Evolutionary conservation across 2,329 filamentous ascomycete species (phyloP), one percentile per base, ranked within the genome.

Genomic region (Trichoderma koningii): DNA sequence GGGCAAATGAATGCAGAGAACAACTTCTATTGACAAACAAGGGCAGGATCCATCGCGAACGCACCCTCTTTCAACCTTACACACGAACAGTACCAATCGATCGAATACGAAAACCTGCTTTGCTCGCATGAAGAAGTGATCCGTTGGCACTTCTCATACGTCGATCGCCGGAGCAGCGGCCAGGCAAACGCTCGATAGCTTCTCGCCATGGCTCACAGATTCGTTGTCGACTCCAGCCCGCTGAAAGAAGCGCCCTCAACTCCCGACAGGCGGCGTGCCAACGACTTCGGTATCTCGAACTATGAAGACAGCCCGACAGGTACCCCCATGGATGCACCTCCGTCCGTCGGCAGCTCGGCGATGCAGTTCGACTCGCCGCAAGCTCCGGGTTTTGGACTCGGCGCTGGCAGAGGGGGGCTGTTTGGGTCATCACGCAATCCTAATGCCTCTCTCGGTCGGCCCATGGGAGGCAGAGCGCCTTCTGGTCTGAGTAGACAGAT

Each of bases 331-430:
- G 83, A 80, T 0, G 80, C 80, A 30, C 82, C 83, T 10, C 81
- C 80, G 0, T 83, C 84, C 34, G 74, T 86, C 44, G 81, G 83
- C 64, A 85, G 83, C 74, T 85, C 84, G 44, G 79, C 85, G 61
- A 76, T 83, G 75, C 79, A 78, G 50, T 75, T 76, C 70, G 74
- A 75, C 44, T 74, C 74, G 41, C 74, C 75, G 19, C 81, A 79
- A 53, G 70, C 80, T 0, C 73, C 75, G 19, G 77, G 71, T 66
- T 81, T 81, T 63, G 77, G 77, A n/a, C 71, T 70, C 17, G 34
- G 55, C n/a, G 55, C 75, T 10, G 74, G 71, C 14, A 76, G 71
- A 14, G 76, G 59, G 15, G 80, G 71, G 30, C 71, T 80, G 4
- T 82, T 80, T 69, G 72, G 75, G 21, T 70, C 71, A 26, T 74